Base-by-base conservation (phyloP, 768 basidiomycete species). In the Solioccasus polychromus region DNA sequence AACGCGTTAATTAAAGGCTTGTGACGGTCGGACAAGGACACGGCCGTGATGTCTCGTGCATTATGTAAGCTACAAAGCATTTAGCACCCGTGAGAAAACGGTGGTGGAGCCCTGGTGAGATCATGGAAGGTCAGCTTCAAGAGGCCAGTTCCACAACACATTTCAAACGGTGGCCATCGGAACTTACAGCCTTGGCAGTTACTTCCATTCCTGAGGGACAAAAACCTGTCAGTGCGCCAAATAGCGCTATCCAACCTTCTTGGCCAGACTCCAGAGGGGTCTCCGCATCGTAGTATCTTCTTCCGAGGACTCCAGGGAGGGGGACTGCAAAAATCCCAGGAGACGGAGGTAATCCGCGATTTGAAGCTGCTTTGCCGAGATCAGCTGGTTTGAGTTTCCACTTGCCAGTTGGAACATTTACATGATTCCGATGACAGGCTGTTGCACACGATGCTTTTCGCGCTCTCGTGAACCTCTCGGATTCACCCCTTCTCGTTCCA, bases 361-460 rank as follows among this genome's bases (percentile, higher is more conserved):
- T 60, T 98, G 51, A 94, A 92, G 61, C 61, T 88, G 0, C 69
- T 97, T 37, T 97, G 94, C 65, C 70, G 89, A 53, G 95, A 98
- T 67, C 88, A 91, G 62, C 75, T 91, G 42, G 93, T 63, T 54
- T 28, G 61, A 35, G 4, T 24, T n/a, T 87, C 53, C 39, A 77
- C 62, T 42, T 29, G 25, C 35, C 30, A 1, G 22, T 49, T 31
- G 31, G 24, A 44, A 28, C 35, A 32, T 37, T 51, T 58, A 38
- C 62, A 46, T 59, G 42, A 53, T 48, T 19, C 41, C 9, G 23
- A 42, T 32, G 23, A 28, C 57, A 96, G 92, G 80, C 83, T 45
- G 80, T 92, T 40, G 90, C 95, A 2, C 95, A 97, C 57, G 93
- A 96, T 71, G 95, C 95, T 3, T 88, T 97, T 64, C 82, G 89